Conservation (phyloP, 2,329 filamentous ascomycete genomes). For the Colletotrichum salicis region DNA sequence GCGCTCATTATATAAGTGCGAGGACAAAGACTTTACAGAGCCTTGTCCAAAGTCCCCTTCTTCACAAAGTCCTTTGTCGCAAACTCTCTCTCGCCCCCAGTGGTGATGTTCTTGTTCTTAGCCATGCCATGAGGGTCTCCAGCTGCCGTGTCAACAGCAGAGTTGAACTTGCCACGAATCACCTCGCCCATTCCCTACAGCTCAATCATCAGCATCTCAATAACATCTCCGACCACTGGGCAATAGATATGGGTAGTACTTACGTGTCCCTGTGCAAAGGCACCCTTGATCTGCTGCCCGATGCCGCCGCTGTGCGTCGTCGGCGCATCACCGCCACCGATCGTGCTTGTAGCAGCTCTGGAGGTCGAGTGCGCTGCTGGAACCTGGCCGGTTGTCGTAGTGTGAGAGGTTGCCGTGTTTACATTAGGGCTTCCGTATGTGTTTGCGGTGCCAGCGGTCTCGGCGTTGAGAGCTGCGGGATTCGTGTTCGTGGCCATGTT, state of each 20-base stretch:
- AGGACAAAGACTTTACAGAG: background rate
- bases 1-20: background rate
- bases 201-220: background rate
- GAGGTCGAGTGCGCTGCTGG: background rate
- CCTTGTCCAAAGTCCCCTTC: constrained; percentile 32
- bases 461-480: constrained; percentile 12
- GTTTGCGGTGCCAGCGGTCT: background rate
- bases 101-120: constrained; percentile 43
- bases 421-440: constrained; percentile 10
- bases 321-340: constrained; percentile 29
- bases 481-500: constrained; percentile 24
- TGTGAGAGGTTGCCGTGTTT: background rate
- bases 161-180: constrained; percentile 45
- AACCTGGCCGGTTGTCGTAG: background rate
- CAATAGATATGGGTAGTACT: background rate
- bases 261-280: constrained; percentile 33
- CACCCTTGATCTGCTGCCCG: constrained; percentile 28
- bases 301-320: constrained; percentile 31
- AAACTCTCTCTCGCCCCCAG: constrained; percentile 35
- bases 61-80: constrained; percentile 33
- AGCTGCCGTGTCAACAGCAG: constrained; percentile 43
- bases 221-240: no score
- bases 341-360: background rate
- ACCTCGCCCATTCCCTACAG: constrained; percentile 32
- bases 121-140: constrained; percentile 46